These are phyloP conservation scores for Arachis hypogaea DNA, from an alignment of 306 rosid genomes.

Conservation along the genomic window DNA sequence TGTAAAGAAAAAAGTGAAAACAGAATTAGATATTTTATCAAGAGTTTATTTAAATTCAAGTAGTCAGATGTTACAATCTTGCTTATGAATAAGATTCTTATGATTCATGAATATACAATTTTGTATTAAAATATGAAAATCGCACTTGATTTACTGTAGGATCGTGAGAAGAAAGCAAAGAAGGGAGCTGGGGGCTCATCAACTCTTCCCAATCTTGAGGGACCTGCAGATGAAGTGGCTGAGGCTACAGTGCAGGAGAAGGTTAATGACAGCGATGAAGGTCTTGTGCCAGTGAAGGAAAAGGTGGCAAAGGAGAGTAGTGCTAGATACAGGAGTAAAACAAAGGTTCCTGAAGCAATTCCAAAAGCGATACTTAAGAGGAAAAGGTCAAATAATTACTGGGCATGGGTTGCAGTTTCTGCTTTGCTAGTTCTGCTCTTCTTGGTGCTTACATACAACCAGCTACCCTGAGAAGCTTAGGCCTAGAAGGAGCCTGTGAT, in stretches of 20 bases:
- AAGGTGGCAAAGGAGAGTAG: slow-evolving; percentile 52
- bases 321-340: slow-evolving; percentile 48
- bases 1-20: no score
- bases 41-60: no score
- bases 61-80: no score
- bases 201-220: slow-evolving; percentile 48
- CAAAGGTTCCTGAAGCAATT: slow-evolving; percentile 59
- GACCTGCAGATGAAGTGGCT: slow-evolving; percentile 39
- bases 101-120: background rate
- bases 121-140: background rate
- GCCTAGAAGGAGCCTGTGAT: slow-evolving; percentile 36
- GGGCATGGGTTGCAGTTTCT: slow-evolving; percentile 71
- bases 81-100: background rate
- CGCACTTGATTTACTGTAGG: slow-evolving; percentile 48
- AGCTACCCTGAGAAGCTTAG: slow-evolving; percentile 45
- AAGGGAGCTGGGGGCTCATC: slow-evolving; percentile 53
- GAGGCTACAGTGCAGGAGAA: slow-evolving; percentile 59
- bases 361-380: slow-evolving; percentile 73
- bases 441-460: slow-evolving; percentile 48
- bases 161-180: slow-evolving; percentile 81
- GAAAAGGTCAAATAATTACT: slow-evolving; percentile 60
- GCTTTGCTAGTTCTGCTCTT: slow-evolving; percentile 46
- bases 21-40: no score
- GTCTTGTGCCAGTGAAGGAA: slow-evolving; percentile 38
- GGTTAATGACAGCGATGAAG: slow-evolving; percentile 42